Evolutionary conservation across 805 yeast genomes (phyloP).

Genomic region (Cyberlindnera mycetangii): DNA sequence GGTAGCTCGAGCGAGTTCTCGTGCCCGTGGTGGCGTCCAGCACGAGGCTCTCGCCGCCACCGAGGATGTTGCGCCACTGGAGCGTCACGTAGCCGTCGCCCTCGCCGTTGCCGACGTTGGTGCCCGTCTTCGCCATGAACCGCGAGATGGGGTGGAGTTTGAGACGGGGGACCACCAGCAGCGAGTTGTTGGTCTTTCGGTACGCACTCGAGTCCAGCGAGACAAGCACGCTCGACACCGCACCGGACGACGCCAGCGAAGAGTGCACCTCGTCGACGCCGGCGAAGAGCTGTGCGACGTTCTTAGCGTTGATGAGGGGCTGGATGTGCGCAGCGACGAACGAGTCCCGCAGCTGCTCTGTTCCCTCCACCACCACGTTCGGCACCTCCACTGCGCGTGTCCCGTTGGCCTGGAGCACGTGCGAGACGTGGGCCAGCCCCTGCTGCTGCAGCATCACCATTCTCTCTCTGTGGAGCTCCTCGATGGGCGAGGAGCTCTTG

Average conservation of each 20-base stretch:
- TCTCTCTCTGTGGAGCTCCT: slow-evolving; percentile 28
- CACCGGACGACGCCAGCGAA: slow-evolving; percentile 41
- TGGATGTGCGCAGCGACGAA: slow-evolving; percentile 46
- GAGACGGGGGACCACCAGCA: slow-evolving; percentile 31
- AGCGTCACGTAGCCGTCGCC: slow-evolving; percentile 90
- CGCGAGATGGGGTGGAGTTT: slow-evolving; percentile 54
- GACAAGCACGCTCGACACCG: slow-evolving; percentile 42
- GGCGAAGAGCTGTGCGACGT: slow-evolving; percentile 38
- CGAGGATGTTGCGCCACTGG: slow-evolving; percentile 58
- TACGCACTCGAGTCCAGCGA: slow-evolving; percentile 23
- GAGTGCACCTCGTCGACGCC: slow-evolving; percentile 43
- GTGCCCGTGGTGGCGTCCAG: slow-evolving; percentile 60
- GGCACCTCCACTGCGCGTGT: slow-evolving; percentile 42
- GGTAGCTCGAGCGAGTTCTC: slow-evolving; percentile 52
- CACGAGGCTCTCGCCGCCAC: slow-evolving; percentile 63
- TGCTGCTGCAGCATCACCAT: slow-evolving; percentile 30
- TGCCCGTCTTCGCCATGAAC: slow-evolving; percentile 86
- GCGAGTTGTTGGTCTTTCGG: background rate
- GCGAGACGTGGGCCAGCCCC: slow-evolving; percentile 27
- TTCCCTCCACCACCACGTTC: slow-evolving; percentile 47
- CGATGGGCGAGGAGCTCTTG: slow-evolving; percentile 8
- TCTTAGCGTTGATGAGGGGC: slow-evolving; percentile 43
- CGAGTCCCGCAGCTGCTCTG: slow-evolving; percentile 42
- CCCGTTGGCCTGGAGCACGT: slow-evolving; percentile 30
- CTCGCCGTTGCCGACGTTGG: slow-evolving; percentile 94